These are phyloP conservation scores for Parachlorella kessleri DNA, from an alignment of 139 green algal species.

Conservation along the genomic window DNA sequence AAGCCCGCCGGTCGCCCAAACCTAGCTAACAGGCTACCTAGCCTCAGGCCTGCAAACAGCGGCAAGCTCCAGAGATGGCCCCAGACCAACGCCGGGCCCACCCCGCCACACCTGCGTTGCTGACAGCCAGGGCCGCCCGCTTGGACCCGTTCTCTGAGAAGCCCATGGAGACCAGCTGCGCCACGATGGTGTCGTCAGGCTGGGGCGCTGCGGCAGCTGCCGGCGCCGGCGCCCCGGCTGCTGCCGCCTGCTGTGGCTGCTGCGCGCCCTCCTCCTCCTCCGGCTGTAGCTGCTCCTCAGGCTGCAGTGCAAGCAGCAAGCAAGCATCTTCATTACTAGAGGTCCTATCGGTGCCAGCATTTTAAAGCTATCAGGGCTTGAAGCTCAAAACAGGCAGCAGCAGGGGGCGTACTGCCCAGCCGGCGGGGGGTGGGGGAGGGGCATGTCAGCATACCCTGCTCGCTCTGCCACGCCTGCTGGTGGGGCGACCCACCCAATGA, in stretches of 20 bases:
- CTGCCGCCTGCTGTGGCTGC: conserved; percentile 26
- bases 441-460: not conserved
- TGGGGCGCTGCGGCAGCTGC: conserved; percentile 18
- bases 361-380: not conserved
- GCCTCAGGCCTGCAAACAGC: no score
- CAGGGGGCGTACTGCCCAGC: not conserved
- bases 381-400: not conserved
- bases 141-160: conserved; percentile 85
- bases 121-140: conserved; percentile 69
- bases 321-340: not conserved
- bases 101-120: conserved; percentile 33
- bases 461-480: no score
- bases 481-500: no score
- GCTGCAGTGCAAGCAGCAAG: conserved; percentile 39
- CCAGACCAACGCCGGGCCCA: no score
- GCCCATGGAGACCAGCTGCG: conserved; percentile 75
- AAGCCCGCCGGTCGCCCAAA: no score
- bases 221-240: conserved; percentile 4
- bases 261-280: conserved; percentile 84
- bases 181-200: conserved; percentile 41
- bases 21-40: no score
- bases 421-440: not conserved
- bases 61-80: no score
- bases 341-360: not conserved
- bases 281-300: no score